Percentiles rank a stretch among this genome's conserved stretches.
Conservation (phyloP, 495 filamentous ascomycete species). For the Chaetomium fimeti region DNA sequence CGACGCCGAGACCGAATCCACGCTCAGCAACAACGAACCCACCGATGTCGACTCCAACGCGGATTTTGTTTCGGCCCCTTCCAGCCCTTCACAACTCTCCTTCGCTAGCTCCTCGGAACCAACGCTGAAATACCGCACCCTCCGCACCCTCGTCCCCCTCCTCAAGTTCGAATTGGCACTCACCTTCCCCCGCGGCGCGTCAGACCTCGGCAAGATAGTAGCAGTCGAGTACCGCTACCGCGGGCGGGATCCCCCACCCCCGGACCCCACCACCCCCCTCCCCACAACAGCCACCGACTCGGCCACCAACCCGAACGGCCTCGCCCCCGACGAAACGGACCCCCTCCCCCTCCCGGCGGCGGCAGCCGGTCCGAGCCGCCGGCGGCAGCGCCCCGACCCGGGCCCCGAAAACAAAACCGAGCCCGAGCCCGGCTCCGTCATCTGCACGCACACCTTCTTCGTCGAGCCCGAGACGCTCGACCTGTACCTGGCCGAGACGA, state of each 20-base stretch:
- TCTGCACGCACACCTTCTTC: conserved; percentile 67
- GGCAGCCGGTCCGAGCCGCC: neutral
- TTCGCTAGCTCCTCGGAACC: neutral
- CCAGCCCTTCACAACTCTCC: conserved; percentile 41
- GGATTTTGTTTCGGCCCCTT: conserved; percentile 28
- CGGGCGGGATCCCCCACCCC: neutral
- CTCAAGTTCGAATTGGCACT: conserved; percentile 51
- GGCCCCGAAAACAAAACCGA: neutral
- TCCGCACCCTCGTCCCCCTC: conserved; percentile 42
- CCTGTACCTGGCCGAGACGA: conserved; percentile 62
- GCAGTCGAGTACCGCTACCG: conserved; percentile 61
- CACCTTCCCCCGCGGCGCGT: conserved; percentile 54
- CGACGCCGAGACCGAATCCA: conserved; percentile 7
- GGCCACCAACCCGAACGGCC: neutral
- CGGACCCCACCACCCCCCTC: conserved; percentile 17
- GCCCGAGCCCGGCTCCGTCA: conserved; percentile 37
- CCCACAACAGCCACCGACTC: no score
- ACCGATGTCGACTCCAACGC: conserved; percentile 12
- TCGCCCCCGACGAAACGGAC: neutral
- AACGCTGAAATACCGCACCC: conserved; percentile 39
- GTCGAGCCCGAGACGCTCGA: conserved; percentile 64
- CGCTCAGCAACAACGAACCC: conserved; percentile 13
- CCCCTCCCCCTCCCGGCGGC: neutral
- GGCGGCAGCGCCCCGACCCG: neutral
- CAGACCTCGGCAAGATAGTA: conserved; percentile 55